These are phyloP conservation scores for Ganoderma lucidum DNA, from an alignment of 1,284 basidiomycete genomes.

Conservation along the genomic window DNA sequence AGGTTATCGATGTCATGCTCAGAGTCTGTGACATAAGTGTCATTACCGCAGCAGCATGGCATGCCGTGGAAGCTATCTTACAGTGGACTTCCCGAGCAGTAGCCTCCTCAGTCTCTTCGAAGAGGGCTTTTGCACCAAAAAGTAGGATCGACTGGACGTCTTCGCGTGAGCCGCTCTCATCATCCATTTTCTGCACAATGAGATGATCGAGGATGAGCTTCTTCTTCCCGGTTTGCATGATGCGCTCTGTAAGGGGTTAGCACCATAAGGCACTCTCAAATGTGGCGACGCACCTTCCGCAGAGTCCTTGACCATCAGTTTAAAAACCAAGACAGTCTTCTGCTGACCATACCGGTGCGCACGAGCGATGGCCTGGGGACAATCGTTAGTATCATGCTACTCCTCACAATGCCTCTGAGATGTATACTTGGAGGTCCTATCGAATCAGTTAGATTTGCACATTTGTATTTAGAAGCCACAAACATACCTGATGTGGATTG, in stretches of 20 bases:
- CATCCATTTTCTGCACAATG: constrained; percentile 93
- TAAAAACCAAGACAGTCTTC: constrained; percentile 89
- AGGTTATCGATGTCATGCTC: constrained; percentile 84
- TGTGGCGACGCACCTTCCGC: constrained; percentile 72
- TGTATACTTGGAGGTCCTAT: constrained; percentile 73
- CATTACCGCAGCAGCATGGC: not conserved
- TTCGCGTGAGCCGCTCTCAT: constrained; percentile 75
- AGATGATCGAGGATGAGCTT: constrained; percentile 92
- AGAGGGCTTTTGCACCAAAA: constrained; percentile 83
- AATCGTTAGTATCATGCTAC: constrained; percentile 24
- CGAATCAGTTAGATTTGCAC: not conserved
- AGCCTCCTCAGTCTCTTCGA: constrained; percentile 63
- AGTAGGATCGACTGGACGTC: constrained; percentile 85
- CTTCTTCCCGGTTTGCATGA: constrained; percentile 89
- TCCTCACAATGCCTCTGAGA: not conserved
- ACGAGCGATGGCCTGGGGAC: constrained; percentile 83
- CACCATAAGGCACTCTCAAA: not conserved
- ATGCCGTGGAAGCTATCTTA: constrained; percentile 45
- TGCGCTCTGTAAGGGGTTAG: constrained; percentile 66
- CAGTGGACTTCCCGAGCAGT: constrained; percentile 73
- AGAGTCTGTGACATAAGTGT: constrained; percentile 58
- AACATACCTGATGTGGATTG: constrained; percentile 86
- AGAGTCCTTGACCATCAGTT: constrained; percentile 89
- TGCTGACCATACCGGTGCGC: constrained; percentile 86
- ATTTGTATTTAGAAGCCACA: not conserved